Percentiles rank a stretch among this genome's conserved stretches.
Conservation (phyloP, 116 monocot genomes). For the Phalaenopsis hybrid region DNA sequence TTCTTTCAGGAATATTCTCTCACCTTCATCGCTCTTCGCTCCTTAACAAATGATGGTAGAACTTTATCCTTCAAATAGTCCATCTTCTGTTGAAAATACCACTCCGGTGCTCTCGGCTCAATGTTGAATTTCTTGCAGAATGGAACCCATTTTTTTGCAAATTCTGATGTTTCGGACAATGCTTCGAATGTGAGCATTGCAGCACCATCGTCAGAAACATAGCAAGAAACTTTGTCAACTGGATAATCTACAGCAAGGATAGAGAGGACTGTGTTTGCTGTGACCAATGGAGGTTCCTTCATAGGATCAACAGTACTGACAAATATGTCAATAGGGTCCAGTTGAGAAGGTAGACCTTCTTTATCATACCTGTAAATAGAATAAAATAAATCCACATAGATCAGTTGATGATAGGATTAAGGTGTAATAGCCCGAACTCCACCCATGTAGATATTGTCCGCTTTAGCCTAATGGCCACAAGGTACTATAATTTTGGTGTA, state of each 20-base stretch:
- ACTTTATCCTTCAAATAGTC: constrained; percentile 90
- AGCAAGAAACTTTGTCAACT: constrained; percentile 81
- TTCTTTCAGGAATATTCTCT: neutral
- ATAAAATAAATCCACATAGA: neutral
- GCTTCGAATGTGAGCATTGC: constrained; percentile 89
- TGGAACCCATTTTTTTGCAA: constrained; percentile 94
- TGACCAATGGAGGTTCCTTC: constrained; percentile 93
- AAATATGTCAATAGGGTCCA: constrained; percentile 60
- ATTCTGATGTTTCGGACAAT: constrained; percentile 82
- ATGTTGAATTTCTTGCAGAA: constrained; percentile 80
- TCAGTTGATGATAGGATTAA: neutral
- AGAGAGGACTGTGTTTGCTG: constrained; percentile 86
- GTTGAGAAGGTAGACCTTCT: constrained; percentile 69
- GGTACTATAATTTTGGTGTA: too few species aligned
- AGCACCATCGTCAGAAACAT: constrained; percentile 97
- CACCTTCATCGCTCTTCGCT: constrained; percentile 94
- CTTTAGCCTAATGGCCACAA: too few species aligned
- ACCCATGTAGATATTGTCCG: too few species aligned
- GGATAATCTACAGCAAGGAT: constrained; percentile 89
- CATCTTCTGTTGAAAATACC: constrained; percentile 82
- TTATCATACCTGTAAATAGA: constrained; percentile 60
- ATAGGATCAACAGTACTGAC: constrained; percentile 88
- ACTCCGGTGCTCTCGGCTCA: constrained; percentile 85
- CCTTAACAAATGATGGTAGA: constrained; percentile 67
- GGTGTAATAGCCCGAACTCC: neutral